Evolutionary conservation across 2,329 filamentous ascomycete species (phyloP), one percentile per base, ranked within the genome.

Genomic region (Emergomyces orientalis): DNA sequence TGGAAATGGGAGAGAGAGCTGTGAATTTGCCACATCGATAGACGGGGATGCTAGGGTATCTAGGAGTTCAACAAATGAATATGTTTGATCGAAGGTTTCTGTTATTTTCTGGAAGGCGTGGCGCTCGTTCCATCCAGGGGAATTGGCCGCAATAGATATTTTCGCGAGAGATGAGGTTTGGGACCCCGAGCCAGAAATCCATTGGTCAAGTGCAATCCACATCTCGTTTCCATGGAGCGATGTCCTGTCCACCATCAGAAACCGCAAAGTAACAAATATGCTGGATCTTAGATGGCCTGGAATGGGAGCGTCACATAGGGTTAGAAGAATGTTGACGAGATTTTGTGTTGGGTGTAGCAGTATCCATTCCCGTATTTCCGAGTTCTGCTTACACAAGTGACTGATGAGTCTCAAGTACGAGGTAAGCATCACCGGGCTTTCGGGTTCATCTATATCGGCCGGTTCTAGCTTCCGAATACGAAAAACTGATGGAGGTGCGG

Each of bases 391-490:
- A 65, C 88, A 87, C 11, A 99, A 80, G 73, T 95, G 91, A 3
- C 90, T 86, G 69, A 96, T 89, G 5, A 99, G 82, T 37, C 93
- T 86, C 60, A 99, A 81, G 73, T 97, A 97, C 69, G 91, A 93
- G 72, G 97, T 91, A 34, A 99, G 81, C 90, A 99, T 97, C 76
- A 96, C 89, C n/a, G 88, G 87, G 49, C 90, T 95, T 74, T 99
- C 95, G 3, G 91, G 90, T 72, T 97, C 93, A 34, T 96, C 91
- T 64, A 90, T 86, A 64, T 88, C 83, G 54, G 88, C 86, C 22
- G 79, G 80, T 52, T 84, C 79, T 55, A 84, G 79, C 72, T 90
- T 88, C 56, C 83, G 82, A 61, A 82, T 74, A 65, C 86, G 82
- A 69, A 84, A 83, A 19, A 81, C 73, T 17, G 82, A 75, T 22